Conservation (phyloP, 768 basidiomycete species). For the Boletus reticulatus region DNA sequence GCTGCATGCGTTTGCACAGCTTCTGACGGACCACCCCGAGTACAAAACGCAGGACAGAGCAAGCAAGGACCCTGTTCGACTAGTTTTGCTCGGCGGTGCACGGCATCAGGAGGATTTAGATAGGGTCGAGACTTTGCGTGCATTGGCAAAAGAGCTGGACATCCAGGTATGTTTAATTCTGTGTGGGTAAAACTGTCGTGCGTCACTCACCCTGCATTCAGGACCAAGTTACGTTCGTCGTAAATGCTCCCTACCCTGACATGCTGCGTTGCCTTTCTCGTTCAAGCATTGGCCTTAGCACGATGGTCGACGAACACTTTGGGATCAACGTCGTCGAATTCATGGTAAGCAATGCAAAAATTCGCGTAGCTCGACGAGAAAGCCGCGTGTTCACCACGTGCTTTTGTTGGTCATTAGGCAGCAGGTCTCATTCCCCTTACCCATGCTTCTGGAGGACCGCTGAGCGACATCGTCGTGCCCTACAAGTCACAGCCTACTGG, state of each 20-base stretch:
- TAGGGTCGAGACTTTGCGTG: slow-evolving; percentile 61
- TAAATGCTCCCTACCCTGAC: slow-evolving; percentile 77
- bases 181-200: neutral
- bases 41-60: slow-evolving; percentile 33
- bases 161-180: slow-evolving; percentile 53
- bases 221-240: slow-evolving; percentile 71
- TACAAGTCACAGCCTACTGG: slow-evolving; percentile 73
- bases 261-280: slow-evolving; percentile 69
- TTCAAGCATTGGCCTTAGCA: slow-evolving; percentile 85
- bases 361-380: neutral
- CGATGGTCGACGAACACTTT: slow-evolving; percentile 99
- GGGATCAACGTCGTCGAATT: slow-evolving; percentile 98
- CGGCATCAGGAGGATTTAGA: slow-evolving; percentile 74
- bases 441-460: slow-evolving; percentile 90
- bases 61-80: slow-evolving; percentile 38
- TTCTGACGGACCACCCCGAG: slow-evolving; percentile 61
- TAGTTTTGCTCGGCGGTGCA: slow-evolving; percentile 83
- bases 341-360: slow-evolving; percentile 59
- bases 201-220: slow-evolving; percentile 28
- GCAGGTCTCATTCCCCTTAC: slow-evolving; percentile 91
- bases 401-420: slow-evolving; percentile 51
- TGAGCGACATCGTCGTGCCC: slow-evolving; percentile 89
- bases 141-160: slow-evolving; percentile 57
- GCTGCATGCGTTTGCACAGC: slow-evolving; percentile 59
- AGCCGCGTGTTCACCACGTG: slow-evolving; percentile 14